Base-by-base conservation (phyloP, 1,284 basidiomycete genomes). In the Amylostereum areolatum region DNA sequence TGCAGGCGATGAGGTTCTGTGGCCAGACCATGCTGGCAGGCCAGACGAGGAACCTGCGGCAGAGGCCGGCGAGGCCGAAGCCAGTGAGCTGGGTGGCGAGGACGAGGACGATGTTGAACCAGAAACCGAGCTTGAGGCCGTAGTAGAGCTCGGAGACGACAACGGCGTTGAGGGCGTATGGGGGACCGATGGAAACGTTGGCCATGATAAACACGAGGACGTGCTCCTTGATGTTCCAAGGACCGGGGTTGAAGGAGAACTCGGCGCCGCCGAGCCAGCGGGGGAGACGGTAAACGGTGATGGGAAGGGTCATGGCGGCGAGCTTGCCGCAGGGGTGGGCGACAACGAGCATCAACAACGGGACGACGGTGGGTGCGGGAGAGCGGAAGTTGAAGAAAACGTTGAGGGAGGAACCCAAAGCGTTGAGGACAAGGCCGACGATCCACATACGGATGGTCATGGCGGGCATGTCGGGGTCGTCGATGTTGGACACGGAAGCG, bases 11-110 rank as follows among this genome's bases (percentile, higher is more conserved):
- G 32, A 99, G 75, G 62, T 96, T 94, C 64, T 91, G 85, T 0
- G 97, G 97, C 97, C 97, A 99, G 46, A 99, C 87, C 91, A 99
- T 94, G 55, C 88, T 89, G 2, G 95, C 94, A 0, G 97, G 97
- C 88, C 88, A 93, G 0, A 97, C 90, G 55, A 96, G 72, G 66
- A 94, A 91, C n/a, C 87, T 75, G 46, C 90, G 71, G 59, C 85
- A 87, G 34, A 94, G 59, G 1, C 96, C 96, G 0, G 95, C 92
- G n/a, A 97, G 75, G 28, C 90, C 87, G 59, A 97, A 93, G 1
- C 96, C 96, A 0, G 92, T 89, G 49, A 97, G 71, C 69, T 97
- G 93, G 0, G 91, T 92, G 6, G 92, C 84, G 24, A 99, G 70
- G 27, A 93, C 78, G 32, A 95, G 71, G 12, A 91, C 72, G 12